These are phyloP conservation scores for Amaranthus palmeri DNA, from an alignment of 148 eudicot species.

Conservation along the genomic window DNA sequence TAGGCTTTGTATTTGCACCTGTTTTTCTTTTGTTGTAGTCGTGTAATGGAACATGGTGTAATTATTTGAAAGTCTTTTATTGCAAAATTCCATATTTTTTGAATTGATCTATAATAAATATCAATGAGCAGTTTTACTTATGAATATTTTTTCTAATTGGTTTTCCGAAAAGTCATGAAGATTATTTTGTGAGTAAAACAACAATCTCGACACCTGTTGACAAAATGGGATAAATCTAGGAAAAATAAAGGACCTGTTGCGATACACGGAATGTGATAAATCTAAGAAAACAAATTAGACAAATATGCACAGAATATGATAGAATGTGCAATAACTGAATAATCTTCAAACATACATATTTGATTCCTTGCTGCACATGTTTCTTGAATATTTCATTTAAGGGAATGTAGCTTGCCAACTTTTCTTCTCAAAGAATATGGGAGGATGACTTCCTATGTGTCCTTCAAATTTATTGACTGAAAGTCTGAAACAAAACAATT, in stretches of 20 bases:
- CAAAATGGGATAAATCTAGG: not conserved
- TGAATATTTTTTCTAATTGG: not conserved
- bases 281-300: not conserved
- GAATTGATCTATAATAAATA: not conserved
- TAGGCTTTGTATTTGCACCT: not conserved
- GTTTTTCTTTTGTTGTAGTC: not conserved
- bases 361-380: no score
- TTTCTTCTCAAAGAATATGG: not conserved
- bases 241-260: not conserved
- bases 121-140: not conserved
- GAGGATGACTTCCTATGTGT: not conserved
- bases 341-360: no score
- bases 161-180: not conserved
- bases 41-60: not conserved
- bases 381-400: no score
- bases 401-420: not conserved
- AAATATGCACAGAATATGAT: no score
- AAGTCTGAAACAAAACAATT: no score
- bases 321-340: no score
- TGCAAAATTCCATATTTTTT: not conserved
- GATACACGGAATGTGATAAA: not conserved
- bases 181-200: not conserved
- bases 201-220: no score
- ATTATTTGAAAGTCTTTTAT: not conserved
- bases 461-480: no score